Conservation (phyloP, 1,284 basidiomycete species). For the Ustilago curta region DNA sequence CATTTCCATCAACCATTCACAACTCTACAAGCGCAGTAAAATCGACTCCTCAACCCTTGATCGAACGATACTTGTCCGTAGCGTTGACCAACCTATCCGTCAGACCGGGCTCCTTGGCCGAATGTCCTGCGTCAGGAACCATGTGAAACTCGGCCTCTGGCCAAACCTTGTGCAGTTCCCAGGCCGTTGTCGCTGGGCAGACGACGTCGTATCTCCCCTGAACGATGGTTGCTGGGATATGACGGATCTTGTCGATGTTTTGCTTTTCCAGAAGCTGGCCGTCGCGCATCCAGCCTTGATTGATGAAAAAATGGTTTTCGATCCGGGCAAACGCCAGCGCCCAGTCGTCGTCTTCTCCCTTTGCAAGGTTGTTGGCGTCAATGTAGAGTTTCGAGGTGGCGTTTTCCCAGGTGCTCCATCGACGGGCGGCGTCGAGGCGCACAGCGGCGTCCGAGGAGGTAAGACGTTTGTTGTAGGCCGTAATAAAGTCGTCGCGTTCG, state of each 20-base stretch:
- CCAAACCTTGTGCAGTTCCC: conserved; percentile 63
- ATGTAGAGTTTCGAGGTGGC: conserved; percentile 63
- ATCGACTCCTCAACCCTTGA: conserved; percentile 14
- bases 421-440: conserved; percentile 80
- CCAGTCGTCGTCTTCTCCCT: conserved; percentile 71
- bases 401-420: conserved; percentile 75
- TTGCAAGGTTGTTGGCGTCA: conserved; percentile 54
- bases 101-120: conserved; percentile 81
- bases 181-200: conserved; percentile 71
- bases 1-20: neutral
- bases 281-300: conserved; percentile 86
- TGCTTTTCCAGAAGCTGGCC: conserved; percentile 86
- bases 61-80: conserved; percentile 62
- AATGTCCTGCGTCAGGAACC: conserved; percentile 92
- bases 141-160: conserved; percentile 69
- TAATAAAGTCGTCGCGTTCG: conserved; percentile 82
- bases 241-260: conserved; percentile 84
- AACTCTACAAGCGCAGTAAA: too few relatives aligned
- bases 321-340: conserved; percentile 79
- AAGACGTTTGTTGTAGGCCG: conserved; percentile 83
- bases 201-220: conserved; percentile 76
- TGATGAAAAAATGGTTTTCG: conserved; percentile 88
- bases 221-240: conserved; percentile 79
- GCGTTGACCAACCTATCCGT: conserved; percentile 80
- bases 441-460: conserved; percentile 80